A percentile compares a stretch with the other conserved stretches of the same genome.
Conservation (phyloP, 2,329 filamentous ascomycete genomes). For the Hymenoscyphus infarciens region DNA sequence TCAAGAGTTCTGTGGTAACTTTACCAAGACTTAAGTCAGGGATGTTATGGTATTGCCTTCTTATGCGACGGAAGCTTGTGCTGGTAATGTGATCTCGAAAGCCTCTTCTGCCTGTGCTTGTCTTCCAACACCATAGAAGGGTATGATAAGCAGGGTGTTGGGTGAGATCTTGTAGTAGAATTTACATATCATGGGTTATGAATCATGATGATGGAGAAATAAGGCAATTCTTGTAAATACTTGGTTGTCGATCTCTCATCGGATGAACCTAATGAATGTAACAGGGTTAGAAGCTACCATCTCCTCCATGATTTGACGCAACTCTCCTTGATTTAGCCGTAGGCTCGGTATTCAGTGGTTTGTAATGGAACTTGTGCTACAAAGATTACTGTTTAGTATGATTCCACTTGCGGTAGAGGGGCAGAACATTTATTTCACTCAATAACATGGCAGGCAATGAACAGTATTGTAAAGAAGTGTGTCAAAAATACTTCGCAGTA, state of each 20-base stretch:
- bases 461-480: too few species aligned
- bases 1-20: conserved; percentile 34
- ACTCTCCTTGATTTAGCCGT: too few species aligned
- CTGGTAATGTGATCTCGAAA: conserved; percentile 17
- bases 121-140: conserved; percentile 13
- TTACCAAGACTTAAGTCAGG: conserved; percentile 16
- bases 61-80: conserved; percentile 15
- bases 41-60: conserved; percentile 13
- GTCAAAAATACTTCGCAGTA: too few species aligned
- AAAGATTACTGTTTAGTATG: too few species aligned
- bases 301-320: too few species aligned
- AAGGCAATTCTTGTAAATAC: background rate
- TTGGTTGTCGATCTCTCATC: background rate
- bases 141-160: background rate
- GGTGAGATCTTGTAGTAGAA: background rate
- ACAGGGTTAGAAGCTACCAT: background rate
- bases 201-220: background rate
- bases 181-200: background rate
- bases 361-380: too few species aligned
- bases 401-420: too few species aligned
- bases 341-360: too few species aligned
- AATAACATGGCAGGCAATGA: too few species aligned
- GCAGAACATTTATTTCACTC: too few species aligned
- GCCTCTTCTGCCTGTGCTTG: conserved; percentile 18
- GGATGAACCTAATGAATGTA: background rate